A percentile compares a stretch with the other conserved stretches of the same genome.
phyloP scores from a whole-genome alignment of 768 basidiomycete species.

The Floccularia luteovirens region DNA sequence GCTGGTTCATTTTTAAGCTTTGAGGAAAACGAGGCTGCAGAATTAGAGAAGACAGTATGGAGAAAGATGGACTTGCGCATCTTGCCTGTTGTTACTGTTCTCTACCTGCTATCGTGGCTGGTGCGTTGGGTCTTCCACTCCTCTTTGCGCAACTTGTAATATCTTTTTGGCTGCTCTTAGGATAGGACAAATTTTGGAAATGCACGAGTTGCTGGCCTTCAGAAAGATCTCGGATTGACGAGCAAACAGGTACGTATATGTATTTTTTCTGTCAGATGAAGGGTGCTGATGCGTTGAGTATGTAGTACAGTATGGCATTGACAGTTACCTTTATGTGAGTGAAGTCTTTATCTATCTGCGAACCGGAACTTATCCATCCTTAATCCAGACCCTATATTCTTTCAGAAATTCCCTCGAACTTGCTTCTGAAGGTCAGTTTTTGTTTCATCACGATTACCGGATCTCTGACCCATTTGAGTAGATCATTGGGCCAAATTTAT shows the following conservation, averaged over 20 bases:
- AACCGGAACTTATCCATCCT: too few relatives aligned
- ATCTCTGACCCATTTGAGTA: conserved; percentile 7
- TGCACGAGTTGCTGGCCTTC: conserved; percentile 55
- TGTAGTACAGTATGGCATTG: conserved; percentile 44
- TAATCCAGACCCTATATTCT: conserved; percentile 51
- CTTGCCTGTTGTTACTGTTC: conserved; percentile 39
- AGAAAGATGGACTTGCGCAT: conserved; percentile 41
- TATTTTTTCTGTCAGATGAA: too few relatives aligned
- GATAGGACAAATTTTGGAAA: conserved; percentile 52
- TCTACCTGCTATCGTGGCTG: conserved; percentile 48
- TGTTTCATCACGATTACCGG: not conserved
- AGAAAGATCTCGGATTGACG: conserved; percentile 42
- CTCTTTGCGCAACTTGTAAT: too few relatives aligned
- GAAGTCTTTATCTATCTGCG: too few relatives aligned
- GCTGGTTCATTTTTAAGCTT: not conserved
- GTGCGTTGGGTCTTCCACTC: conserved; percentile 27
- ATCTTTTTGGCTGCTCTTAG: conserved; percentile 15
- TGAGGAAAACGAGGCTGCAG: conserved; percentile 3
- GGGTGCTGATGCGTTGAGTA: too few relatives aligned
- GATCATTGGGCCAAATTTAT: conserved; percentile 48
- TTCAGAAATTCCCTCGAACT: conserved; percentile 55
- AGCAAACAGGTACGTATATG: too few relatives aligned
- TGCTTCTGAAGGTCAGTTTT: conserved; percentile 47
- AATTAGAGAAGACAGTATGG: conserved; percentile 35
- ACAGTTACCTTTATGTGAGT: conserved; percentile 43